Evolutionary conservation across 192 early-diverging fungal species (phyloP).

Genomic region (Backusella luteola): DNA sequence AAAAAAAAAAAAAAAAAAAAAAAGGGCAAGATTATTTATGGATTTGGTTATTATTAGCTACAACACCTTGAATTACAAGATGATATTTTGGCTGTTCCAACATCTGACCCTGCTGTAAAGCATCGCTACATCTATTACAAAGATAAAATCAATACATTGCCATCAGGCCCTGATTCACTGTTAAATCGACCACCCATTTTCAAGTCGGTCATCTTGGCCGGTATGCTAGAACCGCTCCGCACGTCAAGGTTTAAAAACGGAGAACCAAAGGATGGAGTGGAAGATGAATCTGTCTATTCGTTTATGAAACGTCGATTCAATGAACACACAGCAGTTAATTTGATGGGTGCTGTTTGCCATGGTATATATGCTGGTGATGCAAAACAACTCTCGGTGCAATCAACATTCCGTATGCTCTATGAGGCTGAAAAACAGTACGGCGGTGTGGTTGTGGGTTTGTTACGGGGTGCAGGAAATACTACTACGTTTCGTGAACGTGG

Average conservation of each 20-base stretch:
- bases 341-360: constrained; percentile 86
- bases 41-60: constrained; percentile 34
- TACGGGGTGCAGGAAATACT: constrained; percentile 8
- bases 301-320: constrained; percentile 86
- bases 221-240: constrained; percentile 57
- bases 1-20: background rate
- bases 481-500: constrained; percentile 35
- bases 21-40: too few species aligned
- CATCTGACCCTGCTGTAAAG: constrained; percentile 64
- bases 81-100: constrained; percentile 56
- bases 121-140: constrained; percentile 83
- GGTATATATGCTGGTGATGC: constrained; percentile 92
- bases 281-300: constrained; percentile 81
- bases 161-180: constrained; percentile 35
- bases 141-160: constrained; percentile 68
- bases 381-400: constrained; percentile 72
- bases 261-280: background rate
- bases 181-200: constrained; percentile 38
- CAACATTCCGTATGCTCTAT: constrained; percentile 72
- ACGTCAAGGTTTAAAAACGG: background rate
- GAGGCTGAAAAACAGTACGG: constrained; percentile 61
- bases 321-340: constrained; percentile 64
- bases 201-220: constrained; percentile 55
- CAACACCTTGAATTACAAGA: constrained; percentile 63
- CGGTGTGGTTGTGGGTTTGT: constrained; percentile 46